phyloP scores from a whole-genome alignment of 495 filamentous ascomycete species.

The Neurospora africana region DNA sequence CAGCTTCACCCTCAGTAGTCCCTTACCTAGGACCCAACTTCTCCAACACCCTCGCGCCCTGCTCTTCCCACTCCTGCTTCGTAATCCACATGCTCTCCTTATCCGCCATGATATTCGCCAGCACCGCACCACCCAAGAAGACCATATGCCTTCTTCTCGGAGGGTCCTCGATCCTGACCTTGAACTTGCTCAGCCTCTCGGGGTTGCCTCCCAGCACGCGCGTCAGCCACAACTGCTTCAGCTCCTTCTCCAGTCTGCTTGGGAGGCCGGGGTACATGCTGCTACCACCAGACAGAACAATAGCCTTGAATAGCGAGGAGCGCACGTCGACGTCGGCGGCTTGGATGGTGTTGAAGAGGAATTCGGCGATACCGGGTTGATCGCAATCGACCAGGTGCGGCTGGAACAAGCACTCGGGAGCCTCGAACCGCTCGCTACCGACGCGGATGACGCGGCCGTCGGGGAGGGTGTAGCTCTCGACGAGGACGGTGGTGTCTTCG shows the following conservation, averaged over 20 bases:
- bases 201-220: conserved; percentile 81
- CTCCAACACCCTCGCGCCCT: conserved; percentile 73
- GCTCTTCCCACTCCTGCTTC: conserved; percentile 93
- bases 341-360: conserved; percentile 98
- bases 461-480: conserved; percentile 93
- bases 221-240: conserved; percentile 97
- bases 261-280: conserved; percentile 98
- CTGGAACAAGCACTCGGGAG: conserved; percentile 97
- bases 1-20: background rate
- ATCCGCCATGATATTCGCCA: conserved; percentile 97
- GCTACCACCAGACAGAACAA: conserved; percentile 91
- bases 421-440: conserved; percentile 94
- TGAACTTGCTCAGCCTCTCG: conserved; percentile 94
- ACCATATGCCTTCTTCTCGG: conserved; percentile 97
- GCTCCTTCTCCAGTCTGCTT: conserved; percentile 89
- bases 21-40: conserved; percentile 75
- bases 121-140: conserved; percentile 91
- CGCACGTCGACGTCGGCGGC: conserved; percentile 90
- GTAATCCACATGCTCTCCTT: conserved; percentile 98
- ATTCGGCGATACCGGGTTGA: conserved; percentile 90
- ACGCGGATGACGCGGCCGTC: conserved; percentile 94
- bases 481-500: conserved; percentile 94
- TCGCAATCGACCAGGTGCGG: conserved; percentile 97
- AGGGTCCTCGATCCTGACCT: conserved; percentile 96
- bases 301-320: conserved; percentile 86